Conservation (phyloP, 106 monocot species). For the Dendrobium huoshanense region DNA sequence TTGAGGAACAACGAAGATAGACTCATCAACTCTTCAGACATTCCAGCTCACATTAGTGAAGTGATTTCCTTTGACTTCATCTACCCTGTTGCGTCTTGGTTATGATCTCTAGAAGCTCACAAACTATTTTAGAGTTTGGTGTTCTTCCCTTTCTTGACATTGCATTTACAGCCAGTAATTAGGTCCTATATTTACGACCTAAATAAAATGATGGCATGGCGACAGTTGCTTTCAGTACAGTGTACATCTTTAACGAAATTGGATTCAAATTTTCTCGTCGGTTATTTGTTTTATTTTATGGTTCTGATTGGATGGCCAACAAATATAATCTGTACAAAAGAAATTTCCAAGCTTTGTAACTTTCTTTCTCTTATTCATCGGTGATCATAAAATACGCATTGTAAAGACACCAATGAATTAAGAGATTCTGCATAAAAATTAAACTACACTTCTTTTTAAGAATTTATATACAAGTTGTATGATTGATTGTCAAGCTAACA, state of each 20-base stretch:
- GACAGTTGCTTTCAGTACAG: background rate
- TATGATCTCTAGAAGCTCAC: conserved; percentile 1
- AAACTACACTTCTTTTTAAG: too few species aligned
- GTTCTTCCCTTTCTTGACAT: conserved; percentile 6
- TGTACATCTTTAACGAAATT: background rate
- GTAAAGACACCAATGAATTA: too few species aligned
- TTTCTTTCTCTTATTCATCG: too few species aligned
- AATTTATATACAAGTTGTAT: too few species aligned
- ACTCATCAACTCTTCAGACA: conserved; percentile 25
- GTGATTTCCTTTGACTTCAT: conserved; percentile 50
- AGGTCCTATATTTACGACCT: background rate
- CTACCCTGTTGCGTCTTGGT: conserved; percentile 53
- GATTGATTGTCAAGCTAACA: too few species aligned
- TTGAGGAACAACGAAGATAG: conserved; percentile 48
- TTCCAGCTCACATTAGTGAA: conserved; percentile 40
- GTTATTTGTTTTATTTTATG: background rate
- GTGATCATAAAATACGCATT: too few species aligned
- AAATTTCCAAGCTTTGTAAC: too few species aligned
- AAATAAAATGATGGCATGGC: conserved; percentile 14
- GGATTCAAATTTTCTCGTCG: background rate
- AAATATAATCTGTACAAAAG: too few species aligned
- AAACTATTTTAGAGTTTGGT: background rate
- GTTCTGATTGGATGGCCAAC: background rate
- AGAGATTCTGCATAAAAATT: too few species aligned
- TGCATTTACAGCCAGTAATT: conserved; percentile 9